These are phyloP conservation scores for Coprinellus micaceus DNA, from an alignment of 768 basidiomycete species.

Conservation along the genomic window DNA sequence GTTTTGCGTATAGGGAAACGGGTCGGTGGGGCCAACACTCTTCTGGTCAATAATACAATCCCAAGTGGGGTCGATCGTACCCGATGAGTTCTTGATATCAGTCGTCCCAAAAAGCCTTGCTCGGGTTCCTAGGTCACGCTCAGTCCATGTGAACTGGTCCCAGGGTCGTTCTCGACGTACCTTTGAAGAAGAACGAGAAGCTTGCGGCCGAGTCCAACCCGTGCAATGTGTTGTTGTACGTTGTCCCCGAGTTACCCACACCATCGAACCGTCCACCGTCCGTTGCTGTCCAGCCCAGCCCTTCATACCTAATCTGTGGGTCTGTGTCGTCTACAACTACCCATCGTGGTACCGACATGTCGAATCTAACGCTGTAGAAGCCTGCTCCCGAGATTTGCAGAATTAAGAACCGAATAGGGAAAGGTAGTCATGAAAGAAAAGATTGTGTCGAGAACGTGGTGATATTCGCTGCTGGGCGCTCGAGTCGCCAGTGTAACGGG, in stretches of 20 bases:
- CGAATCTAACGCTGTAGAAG: background rate
- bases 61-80: slow-evolving; percentile 25
- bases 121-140: slow-evolving; percentile 20
- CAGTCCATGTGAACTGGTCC: background rate
- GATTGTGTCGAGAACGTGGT: background rate
- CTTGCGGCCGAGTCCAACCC: slow-evolving; percentile 10
- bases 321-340: slow-evolving; percentile 17
- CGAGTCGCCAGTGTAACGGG: background rate
- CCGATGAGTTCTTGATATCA: slow-evolving; percentile 13
- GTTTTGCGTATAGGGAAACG: slow-evolving; percentile 24
- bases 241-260: slow-evolving; percentile 16
- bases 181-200: slow-evolving; percentile 16
- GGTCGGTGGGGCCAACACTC: slow-evolving; percentile 15
- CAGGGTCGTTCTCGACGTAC: slow-evolving; percentile 1
- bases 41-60: slow-evolving; percentile 28
- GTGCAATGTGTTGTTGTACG: slow-evolving; percentile 15
- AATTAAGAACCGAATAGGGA: background rate
- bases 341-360: slow-evolving; percentile 5
- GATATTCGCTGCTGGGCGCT: background rate
- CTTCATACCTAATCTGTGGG: slow-evolving; percentile 9
- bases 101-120: slow-evolving; percentile 23
- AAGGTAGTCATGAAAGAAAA: background rate
- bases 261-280: slow-evolving; percentile 8
- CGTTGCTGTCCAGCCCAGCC: slow-evolving; percentile 11
- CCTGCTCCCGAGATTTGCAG: background rate